Base-by-base conservation (phyloP, 129 eudicot species). In the Pseudognaphalium luteoalbum region DNA sequence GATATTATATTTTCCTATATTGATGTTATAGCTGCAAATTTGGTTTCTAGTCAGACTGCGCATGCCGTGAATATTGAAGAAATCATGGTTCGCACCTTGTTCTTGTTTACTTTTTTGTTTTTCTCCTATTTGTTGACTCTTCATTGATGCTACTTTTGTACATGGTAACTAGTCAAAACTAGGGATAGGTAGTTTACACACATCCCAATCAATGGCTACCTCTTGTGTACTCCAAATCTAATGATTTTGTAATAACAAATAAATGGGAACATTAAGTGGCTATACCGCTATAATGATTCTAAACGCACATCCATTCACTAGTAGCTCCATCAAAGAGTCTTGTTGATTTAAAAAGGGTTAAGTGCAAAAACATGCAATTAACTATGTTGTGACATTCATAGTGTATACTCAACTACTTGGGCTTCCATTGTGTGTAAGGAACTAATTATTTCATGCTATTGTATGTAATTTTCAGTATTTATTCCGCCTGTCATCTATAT, bases 21-120 rank as follows among this genome's bases (percentile, higher is more conserved):
- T 71, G 50, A 71, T 69, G 82, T 71, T 88, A 73, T 88, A 85
- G 97, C 92, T 50, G 92, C 89, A 59, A 83, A 63, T 85, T 82
- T 90, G 83, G 78, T 85, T 74, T 81, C 77, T 60, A 51, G 81
- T 66, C 89, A 89, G 42, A 81, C 83, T 62, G 96, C 97, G 80
- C 85, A 93, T 83, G 98, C 98, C 73, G 39, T 73, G 62, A 77
- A 71, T 77, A 70, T 71, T 83, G 91, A 85, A 20, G 78, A 57
- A 63, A 74, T 90, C 16, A 60, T 69, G 90, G 98, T 92, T 70
- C 66, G 86, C 33, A 82, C 32, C 63, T 25, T 44, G 41, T 84
- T 28, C 80, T 79, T 22, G 65, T 68, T 25, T 52, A 47, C 44
- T 50, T 37, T 25, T 25, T 51, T 69, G 14, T 6, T 25, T 65